Evolutionary conservation across 2,329 filamentous ascomycete genomes (phyloP).

Genomic region (Colletotrichum sp.): DNA sequence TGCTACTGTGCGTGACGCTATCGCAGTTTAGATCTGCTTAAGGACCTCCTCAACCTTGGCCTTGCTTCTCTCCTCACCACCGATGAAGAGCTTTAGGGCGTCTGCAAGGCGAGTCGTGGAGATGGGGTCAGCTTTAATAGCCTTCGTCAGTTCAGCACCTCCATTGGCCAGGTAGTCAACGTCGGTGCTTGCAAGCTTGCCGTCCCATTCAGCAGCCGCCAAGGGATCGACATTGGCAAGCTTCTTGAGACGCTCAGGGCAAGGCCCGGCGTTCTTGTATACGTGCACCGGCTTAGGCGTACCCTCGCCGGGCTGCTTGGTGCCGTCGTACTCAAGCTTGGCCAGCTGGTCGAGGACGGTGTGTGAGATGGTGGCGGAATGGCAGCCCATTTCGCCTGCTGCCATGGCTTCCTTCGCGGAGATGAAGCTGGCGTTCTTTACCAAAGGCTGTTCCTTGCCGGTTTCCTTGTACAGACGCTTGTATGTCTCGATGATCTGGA

Average conservation of each 20-base stretch:
- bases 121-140: slow-evolving; percentile 43
- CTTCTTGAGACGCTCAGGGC: slow-evolving; percentile 37
- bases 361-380: slow-evolving; percentile 48
- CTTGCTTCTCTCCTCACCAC: slow-evolving; percentile 41
- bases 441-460: slow-evolving; percentile 50
- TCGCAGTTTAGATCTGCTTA: slow-evolving; percentile 22
- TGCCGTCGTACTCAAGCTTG: slow-evolving; percentile 38
- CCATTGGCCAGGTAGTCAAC: slow-evolving; percentile 51
- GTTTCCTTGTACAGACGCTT: slow-evolving; percentile 48
- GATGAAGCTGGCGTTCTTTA: slow-evolving; percentile 53
- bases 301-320: slow-evolving; percentile 40
- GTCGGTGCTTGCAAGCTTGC: slow-evolving; percentile 40
- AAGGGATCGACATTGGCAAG: slow-evolving; percentile 44
- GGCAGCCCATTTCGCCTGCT: slow-evolving; percentile 49
- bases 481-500: slow-evolving; percentile 54
- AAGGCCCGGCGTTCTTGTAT: slow-evolving; percentile 37
- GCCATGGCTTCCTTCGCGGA: slow-evolving; percentile 49
- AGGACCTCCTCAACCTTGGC: slow-evolving; percentile 38
- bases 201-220: slow-evolving; percentile 39
- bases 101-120: slow-evolving; percentile 39
- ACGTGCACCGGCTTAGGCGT: slow-evolving; percentile 43
- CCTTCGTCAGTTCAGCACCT: slow-evolving; percentile 45
- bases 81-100: slow-evolving; percentile 45
- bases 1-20: not conserved
- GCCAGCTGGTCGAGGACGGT: slow-evolving; percentile 42